phyloP scores from a whole-genome alignment of 768 basidiomycete species.

The Pulveroboletus sp. region DNA sequence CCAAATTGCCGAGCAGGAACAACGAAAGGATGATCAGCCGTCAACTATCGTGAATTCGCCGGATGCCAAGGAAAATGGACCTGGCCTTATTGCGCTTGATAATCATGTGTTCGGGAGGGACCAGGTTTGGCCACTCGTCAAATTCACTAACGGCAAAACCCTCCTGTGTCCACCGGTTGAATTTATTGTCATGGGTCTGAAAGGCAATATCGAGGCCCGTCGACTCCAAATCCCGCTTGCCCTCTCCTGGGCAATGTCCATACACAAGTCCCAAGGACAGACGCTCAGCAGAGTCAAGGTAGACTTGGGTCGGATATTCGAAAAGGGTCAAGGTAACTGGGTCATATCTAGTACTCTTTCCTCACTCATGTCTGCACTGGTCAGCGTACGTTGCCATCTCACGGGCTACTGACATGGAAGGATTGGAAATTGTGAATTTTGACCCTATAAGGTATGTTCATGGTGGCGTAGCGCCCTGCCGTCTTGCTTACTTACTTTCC shows the following conservation, averaged over 20 bases:
- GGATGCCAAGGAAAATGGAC: background rate
- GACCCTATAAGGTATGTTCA: constrained; percentile 28
- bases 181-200: constrained; percentile 32
- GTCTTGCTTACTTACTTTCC: constrained; percentile 2
- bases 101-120: constrained; percentile 9
- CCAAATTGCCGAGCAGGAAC: constrained; percentile 27
- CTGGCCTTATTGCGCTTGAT: constrained; percentile 19
- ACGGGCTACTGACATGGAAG: constrained; percentile 38
- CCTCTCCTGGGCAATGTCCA: constrained; percentile 95
- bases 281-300: constrained; percentile 92
- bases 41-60: background rate
- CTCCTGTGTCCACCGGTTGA: constrained; percentile 32
- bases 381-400: constrained; percentile 36
- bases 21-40: constrained; percentile 7
- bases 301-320: constrained; percentile 86
- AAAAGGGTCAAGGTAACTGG: constrained; percentile 57
- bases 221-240: constrained; percentile 69
- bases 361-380: background rate
- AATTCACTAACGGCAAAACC: constrained; percentile 29
- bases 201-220: constrained; percentile 32
- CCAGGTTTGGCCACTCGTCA: constrained; percentile 32
- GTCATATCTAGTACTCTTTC: background rate
- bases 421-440: constrained; percentile 37
- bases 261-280: constrained; percentile 98
- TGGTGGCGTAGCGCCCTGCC: background rate